Evolutionary conservation across 1,284 basidiomycete species (phyloP), one percentile per base, ranked within the genome.

Genomic region (Ustilago nuda): DNA sequence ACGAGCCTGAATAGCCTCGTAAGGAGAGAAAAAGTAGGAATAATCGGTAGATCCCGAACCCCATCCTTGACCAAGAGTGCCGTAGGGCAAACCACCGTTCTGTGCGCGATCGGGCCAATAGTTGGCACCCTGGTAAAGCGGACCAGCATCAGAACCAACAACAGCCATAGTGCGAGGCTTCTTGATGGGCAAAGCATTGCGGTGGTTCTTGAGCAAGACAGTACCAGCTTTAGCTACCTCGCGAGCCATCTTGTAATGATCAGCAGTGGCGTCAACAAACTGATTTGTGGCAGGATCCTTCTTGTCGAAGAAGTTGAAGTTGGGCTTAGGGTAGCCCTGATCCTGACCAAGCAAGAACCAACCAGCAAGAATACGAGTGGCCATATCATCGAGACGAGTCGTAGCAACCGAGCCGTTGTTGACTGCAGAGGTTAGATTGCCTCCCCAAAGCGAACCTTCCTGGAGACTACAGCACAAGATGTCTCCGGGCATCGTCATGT

Each of bases 11-110:
- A 95, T 90, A 17, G 92, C 92, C 80, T 92, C 90, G 56, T 92
- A 80, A 2, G 78, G 87, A 33, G 87, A 86, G 61, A 89, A 85
- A 39, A 89, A 86, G 83, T 88, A 89, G 0, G 88, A 86, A 83
- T 87, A 89, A 33, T 88, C 82, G 51, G 83, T 85, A 8, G 88
- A 85, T 60, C 92, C 92, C 4, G 78, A 80, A 33, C 82, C 93
- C 93, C 93, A 94, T 35, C 93, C 93, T 89, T 93, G 91, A 6
- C 92, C 92, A 2, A 94, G 88, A n/a, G 91, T 89, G 37, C 92
- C 92, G 57, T 87, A 87, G 19, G 86, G 82, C n/a, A 85, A 68
- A 5, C 88, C 88, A n/a, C 87, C 88, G 23, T 73, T 73, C 59
- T 68, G 66, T n/a, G 15, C 71, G 11, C 87, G 87, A 61, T 93